Evolutionary conservation across 2,329 filamentous ascomycete species (phyloP), one percentile per base, ranked within the genome.

Genomic region (Chaetomiaceae sp.): DNA sequence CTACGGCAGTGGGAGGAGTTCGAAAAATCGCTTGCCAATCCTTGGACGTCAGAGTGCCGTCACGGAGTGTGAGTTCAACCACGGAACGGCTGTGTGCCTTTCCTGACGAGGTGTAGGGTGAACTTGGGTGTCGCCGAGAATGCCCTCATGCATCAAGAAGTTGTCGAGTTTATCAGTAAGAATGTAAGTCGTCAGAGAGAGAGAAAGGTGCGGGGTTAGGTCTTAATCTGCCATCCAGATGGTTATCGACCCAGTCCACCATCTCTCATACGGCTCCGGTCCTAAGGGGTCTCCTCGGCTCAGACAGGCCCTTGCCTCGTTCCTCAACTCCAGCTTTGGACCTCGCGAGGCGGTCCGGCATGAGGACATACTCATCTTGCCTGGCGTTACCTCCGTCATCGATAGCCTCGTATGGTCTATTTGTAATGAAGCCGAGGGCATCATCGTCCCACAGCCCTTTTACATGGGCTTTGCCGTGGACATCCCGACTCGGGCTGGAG

Each of bases 191-290:
- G n/a, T n/a, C n/a, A n/a, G n/a, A n/a, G n/a, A n/a, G n/a, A n/a
- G n/a, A n/a, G n/a, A n/a, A n/a, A n/a, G n/a, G n/a, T n/a, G n/a
- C n/a, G n/a, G n/a, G n/a, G n/a, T n/a, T n/a, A n/a, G n/a, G n/a
- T n/a, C n/a, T n/a, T n/a, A n/a, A n/a, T n/a, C n/a, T n/a, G n/a
- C n/a, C n/a, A n/a, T n/a, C n/a, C n/a, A n/a, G n/a, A n/a, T n/a
- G n/a, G n/a, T n/a, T n/a, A n/a, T n/a, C n/a, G 54, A 59, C 14
- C 60, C 61, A 6, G 34, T 48, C 20, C 30, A 51, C 14, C 62
- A 64, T 41, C 59, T 69, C 8, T 65, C 63, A 3, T 67, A 67
- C 46, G 62, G 64, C 36, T 61, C 51, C 2, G 65, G 65, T 1
- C 63, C 66, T 2, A 59, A 58, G 5, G 65, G 65, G 8, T 66